Percentiles rank a stretch among this genome's conserved stretches.
phyloP scores from a whole-genome alignment of 768 basidiomycete genomes.

The Udeniomyces megalosporus region DNA sequence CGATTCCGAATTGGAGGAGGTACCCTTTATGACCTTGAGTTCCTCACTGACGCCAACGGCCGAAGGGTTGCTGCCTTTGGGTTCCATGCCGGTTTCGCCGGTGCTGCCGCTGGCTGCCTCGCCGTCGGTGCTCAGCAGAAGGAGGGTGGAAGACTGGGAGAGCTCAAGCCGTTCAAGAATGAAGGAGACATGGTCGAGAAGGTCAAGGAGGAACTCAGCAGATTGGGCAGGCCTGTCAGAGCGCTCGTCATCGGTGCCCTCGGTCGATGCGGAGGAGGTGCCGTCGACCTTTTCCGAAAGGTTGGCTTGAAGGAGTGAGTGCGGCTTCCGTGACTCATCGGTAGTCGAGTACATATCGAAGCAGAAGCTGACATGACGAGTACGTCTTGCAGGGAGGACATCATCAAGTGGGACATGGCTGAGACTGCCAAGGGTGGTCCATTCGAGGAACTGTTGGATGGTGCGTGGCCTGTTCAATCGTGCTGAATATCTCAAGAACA shows the following conservation, averaged over 20 bases:
- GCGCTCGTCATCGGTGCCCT: conserved; percentile 92
- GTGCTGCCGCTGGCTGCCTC: conserved; percentile 56
- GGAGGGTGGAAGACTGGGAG: conserved; percentile 38
- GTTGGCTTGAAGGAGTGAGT: conserved; percentile 85
- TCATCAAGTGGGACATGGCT: conserved; percentile 91
- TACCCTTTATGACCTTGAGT: conserved; percentile 57
- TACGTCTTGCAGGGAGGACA: conserved; percentile 77
- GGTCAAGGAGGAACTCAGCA: conserved; percentile 50
- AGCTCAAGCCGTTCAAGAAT: conserved; percentile 62
- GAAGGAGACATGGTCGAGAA: conserved; percentile 65
- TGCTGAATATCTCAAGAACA: background rate
- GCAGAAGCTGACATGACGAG: no score
- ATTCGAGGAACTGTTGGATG: conserved; percentile 79
- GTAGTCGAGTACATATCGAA: no score
- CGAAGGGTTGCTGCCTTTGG: conserved; percentile 95
- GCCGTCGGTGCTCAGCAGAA: conserved; percentile 53
- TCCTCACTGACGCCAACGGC: conserved; percentile 65
- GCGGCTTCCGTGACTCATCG: background rate
- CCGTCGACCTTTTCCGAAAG: conserved; percentile 87
- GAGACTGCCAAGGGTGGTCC: conserved; percentile 97
- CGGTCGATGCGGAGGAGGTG: conserved; percentile 85
- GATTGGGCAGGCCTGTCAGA: conserved; percentile 40
- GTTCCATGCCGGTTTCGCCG: conserved; percentile 97
- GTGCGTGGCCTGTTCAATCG: conserved; percentile 21
- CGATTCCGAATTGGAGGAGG: conserved; percentile 61